Conservation (phyloP, 1,284 basidiomycete species). For the Kwoniella shivajii region DNA sequence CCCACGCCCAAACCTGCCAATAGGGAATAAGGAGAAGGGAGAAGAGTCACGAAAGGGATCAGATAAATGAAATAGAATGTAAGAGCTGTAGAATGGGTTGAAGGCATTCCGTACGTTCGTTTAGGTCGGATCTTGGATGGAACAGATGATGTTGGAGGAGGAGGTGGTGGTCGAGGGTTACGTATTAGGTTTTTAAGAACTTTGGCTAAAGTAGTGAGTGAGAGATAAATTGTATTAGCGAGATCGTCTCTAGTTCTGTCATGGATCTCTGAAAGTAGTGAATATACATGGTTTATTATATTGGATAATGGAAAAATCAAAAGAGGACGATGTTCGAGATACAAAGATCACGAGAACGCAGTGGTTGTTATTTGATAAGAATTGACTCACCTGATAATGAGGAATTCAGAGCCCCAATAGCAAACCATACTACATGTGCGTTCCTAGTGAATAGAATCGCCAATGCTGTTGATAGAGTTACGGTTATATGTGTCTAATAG, state of each 20-base stretch:
- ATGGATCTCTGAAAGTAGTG: too few relatives aligned
- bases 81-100: slow-evolving; percentile 78
- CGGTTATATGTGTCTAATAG: slow-evolving; percentile 57
- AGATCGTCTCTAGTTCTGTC: too few relatives aligned
- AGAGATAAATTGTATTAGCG: too few relatives aligned
- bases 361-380: neutral
- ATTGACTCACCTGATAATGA: slow-evolving; percentile 52
- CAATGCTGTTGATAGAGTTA: slow-evolving; percentile 63
- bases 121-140: slow-evolving; percentile 32
- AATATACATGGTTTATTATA: neutral
- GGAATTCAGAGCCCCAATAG: slow-evolving; percentile 65
- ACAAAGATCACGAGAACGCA: neutral
- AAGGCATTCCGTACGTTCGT: slow-evolving; percentile 71
- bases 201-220: slow-evolving; percentile 60
- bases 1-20: neutral
- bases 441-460: slow-evolving; percentile 69
- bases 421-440: slow-evolving; percentile 69
- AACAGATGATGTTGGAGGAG: slow-evolving; percentile 60
- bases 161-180: slow-evolving; percentile 57
- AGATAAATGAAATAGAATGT: slow-evolving; percentile 72
- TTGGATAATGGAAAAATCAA: too few relatives aligned
- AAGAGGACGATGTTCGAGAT: neutral
- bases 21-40: neutral
- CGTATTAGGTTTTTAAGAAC: slow-evolving; percentile 66
- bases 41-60: slow-evolving; percentile 56